These are phyloP conservation scores for Penicillium sp. DNA, from an alignment of 2,329 filamentous ascomycete species.

Conservation along the genomic window DNA sequence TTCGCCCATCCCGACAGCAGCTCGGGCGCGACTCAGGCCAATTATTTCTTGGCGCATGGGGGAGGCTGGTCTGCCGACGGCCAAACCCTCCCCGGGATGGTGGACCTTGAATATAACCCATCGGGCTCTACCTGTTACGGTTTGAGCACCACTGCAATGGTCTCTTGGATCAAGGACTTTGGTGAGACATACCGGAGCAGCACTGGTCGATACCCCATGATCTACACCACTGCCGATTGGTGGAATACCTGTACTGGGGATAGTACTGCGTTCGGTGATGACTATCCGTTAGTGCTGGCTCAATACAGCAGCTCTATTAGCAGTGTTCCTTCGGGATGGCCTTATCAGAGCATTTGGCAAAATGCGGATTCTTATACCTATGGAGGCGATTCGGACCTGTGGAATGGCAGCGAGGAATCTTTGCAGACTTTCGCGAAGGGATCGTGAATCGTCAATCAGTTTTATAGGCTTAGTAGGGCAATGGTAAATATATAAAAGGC, in stretches of 20 bases:
- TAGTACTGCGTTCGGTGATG: conserved; percentile 47
- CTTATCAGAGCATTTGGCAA: conserved; percentile 58
- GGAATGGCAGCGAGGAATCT: conserved; percentile 47
- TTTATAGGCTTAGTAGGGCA: too few relatives aligned
- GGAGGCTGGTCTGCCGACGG: conserved; percentile 58
- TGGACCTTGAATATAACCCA: conserved; percentile 54
- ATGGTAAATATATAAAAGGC: too few relatives aligned
- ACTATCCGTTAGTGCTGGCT: conserved; percentile 53
- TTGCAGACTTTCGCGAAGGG: conserved; percentile 34
- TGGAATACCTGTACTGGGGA: conserved; percentile 57
- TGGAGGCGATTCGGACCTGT: conserved; percentile 56
- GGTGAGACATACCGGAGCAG: conserved; percentile 50
- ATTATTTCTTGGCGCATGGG: conserved; percentile 55
- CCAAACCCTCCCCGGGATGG: conserved; percentile 58
- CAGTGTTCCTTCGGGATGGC: conserved; percentile 54
- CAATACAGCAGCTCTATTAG: conserved; percentile 46
- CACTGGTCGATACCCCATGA: conserved; percentile 53
- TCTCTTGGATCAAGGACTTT: conserved; percentile 57
- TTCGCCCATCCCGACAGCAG: conserved; percentile 52
- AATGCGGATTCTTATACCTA: conserved; percentile 50
- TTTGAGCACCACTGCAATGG: conserved; percentile 49
- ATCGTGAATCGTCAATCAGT: neutral
- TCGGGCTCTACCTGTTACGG: conserved; percentile 48
- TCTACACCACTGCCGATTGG: conserved; percentile 57
- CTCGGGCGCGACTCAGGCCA: conserved; percentile 51